These are phyloP conservation scores for Knoxdaviesia proteae DNA, from an alignment of 2,329 filamentous ascomycete species.

Conservation along the genomic window DNA sequence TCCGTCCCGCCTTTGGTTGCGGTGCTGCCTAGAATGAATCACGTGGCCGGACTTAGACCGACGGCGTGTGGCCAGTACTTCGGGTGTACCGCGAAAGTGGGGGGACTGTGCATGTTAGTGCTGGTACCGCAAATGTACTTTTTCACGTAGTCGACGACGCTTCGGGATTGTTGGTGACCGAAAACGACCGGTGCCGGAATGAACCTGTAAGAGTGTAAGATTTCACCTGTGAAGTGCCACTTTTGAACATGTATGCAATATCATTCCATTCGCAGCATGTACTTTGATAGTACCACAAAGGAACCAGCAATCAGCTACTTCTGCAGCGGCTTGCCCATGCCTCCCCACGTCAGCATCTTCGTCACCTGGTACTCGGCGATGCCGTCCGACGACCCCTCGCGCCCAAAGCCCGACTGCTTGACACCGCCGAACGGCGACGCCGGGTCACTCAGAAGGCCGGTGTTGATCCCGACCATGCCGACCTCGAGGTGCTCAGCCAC, in stretches of 20 bases:
- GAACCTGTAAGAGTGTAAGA: background rate
- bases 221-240: background rate
- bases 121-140: background rate
- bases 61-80: too few relatives aligned
- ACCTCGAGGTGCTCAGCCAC: slow-evolving; percentile 56
- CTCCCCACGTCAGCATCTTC: slow-evolving; percentile 40
- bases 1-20: too few relatives aligned
- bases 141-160: background rate
- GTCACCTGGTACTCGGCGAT: slow-evolving; percentile 56
- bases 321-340: slow-evolving; percentile 34
- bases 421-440: slow-evolving; percentile 55
- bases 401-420: slow-evolving; percentile 63
- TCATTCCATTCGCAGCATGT: background rate
- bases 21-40: too few relatives aligned
- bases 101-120: too few relatives aligned
- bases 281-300: background rate
- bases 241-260: background rate
- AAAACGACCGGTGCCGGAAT: background rate
- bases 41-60: too few relatives aligned
- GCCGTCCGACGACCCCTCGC: slow-evolving; percentile 59
- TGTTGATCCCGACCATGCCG: slow-evolving; percentile 76
- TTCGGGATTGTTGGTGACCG: background rate
- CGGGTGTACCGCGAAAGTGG: too few relatives aligned
- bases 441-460: slow-evolving; percentile 40
- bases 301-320: slow-evolving; percentile 8